Percentiles rank a stretch among this genome's conserved stretches.
These are phyloP conservation scores for Thalassiosira livingstoniorum DNA, from an alignment of 352 stramenopile species.

Conservation along the genomic window DNA sequence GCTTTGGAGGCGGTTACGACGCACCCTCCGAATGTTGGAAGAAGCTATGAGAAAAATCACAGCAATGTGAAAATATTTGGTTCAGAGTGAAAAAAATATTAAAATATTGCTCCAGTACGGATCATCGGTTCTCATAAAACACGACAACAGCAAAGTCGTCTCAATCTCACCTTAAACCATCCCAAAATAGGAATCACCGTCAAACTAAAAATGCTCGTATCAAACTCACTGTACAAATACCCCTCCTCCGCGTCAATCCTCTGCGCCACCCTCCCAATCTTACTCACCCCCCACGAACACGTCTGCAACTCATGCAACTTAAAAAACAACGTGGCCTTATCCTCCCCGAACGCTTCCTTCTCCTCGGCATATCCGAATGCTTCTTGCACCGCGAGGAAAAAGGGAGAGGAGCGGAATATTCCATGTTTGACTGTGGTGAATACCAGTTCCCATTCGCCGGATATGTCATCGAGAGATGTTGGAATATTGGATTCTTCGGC, in stretches of 20 bases:
- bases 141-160: too few species aligned
- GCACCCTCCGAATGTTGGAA: constrained; percentile 89
- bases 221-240: constrained; percentile 85
- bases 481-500: constrained; percentile 58
- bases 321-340: constrained; percentile 88
- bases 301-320: constrained; percentile 89
- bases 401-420: constrained; percentile 84
- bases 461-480: constrained; percentile 68
- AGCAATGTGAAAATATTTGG: too few species aligned
- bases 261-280: constrained; percentile 87
- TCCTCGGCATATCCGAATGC: constrained; percentile 80
- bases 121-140: too few species aligned
- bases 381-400: constrained; percentile 84
- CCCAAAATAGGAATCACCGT: constrained; percentile 88
- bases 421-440: constrained; percentile 85
- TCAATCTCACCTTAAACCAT: constrained; percentile 82
- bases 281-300: constrained; percentile 85
- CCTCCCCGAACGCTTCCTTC: constrained; percentile 63
- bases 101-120: too few species aligned
- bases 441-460: constrained; percentile 84
- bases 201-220: constrained; percentile 85
- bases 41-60: constrained; percentile 56
- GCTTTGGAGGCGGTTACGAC: constrained; percentile 84
- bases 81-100: too few species aligned
- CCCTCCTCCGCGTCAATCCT: constrained; percentile 68